Conservation (phyloP, 169 alveolate genomes). For the Eimeria necatrix region DNA sequence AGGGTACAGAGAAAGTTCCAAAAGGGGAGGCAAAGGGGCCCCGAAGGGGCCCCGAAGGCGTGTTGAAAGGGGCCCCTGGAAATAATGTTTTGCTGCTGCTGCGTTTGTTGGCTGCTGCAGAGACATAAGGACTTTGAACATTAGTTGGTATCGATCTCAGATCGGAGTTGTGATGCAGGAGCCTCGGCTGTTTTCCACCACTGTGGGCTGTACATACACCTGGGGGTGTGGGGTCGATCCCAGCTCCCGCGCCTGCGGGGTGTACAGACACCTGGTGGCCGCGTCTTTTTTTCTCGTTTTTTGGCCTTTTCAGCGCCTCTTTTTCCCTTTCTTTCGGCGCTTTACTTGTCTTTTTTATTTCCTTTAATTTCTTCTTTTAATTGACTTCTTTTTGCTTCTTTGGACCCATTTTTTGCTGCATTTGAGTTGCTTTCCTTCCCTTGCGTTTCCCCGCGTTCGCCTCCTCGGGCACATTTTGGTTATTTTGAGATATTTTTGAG, state of each 20-base stretch:
- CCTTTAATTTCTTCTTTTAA: neutral
- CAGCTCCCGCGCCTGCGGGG: too few species aligned
- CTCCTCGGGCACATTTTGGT: too few species aligned
- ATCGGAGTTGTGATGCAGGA: slow-evolving; percentile 66
- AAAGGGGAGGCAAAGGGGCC: too few species aligned
- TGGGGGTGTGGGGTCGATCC: neutral
- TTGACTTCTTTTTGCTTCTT: neutral
- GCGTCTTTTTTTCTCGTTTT: neutral
- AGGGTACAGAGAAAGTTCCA: too few species aligned
- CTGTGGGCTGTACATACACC: neutral
- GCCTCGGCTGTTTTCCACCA: slow-evolving; percentile 39
- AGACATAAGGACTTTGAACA: neutral
- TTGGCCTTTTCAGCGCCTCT: neutral
- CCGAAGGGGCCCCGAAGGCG: too few species aligned
- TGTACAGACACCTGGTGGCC: too few species aligned
- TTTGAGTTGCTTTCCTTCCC: too few species aligned
- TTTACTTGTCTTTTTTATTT: neutral
- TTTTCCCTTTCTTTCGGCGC: neutral
- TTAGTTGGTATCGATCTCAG: slow-evolving; percentile 46
- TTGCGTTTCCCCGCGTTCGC: too few species aligned
- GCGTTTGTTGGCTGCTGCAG: neutral
- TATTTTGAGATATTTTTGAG: too few species aligned
- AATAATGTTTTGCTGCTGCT: too few species aligned
- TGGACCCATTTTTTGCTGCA: too few species aligned
- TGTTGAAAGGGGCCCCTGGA: too few species aligned